phyloP scores from a whole-genome alignment of 768 basidiomycete genomes.

The Leccinellum albellum region DNA sequence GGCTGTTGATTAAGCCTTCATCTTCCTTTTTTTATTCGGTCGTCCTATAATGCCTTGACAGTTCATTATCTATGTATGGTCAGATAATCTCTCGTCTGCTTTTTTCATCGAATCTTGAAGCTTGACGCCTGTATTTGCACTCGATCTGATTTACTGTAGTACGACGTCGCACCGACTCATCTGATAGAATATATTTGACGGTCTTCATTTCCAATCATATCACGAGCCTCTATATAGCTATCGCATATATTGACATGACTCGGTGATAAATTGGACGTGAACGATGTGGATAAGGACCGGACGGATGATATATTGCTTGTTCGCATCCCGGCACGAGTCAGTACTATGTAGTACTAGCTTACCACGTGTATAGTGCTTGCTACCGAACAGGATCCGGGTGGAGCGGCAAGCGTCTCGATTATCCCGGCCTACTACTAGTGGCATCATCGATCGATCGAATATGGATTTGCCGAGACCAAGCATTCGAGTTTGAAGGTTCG shows the following conservation, averaged over 20 bases:
- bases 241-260: neutral
- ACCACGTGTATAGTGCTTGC: neutral
- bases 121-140: neutral
- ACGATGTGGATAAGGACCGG: neutral
- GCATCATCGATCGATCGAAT: neutral
- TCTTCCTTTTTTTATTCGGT: neutral
- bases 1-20: constrained; percentile 9
- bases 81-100: constrained; percentile 5
- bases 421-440: neutral
- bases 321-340: neutral
- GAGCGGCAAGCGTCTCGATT: neutral
- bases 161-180: neutral
- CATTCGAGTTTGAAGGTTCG: neutral
- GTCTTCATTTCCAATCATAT: neutral
- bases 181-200: neutral
- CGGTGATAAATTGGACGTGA: neutral
- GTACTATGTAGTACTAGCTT: neutral
- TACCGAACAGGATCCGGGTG: neutral
- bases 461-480: neutral
- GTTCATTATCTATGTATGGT: constrained; percentile 9
- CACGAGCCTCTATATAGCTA: too few relatives aligned
- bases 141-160: constrained; percentile 10
- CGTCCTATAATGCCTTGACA: constrained; percentile 1
- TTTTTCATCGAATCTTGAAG: neutral
- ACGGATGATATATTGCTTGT: neutral